A percentile compares a stretch with the other conserved stretches of the same genome.
Evolutionary conservation across 2,329 filamentous ascomycete genomes (phyloP).

Genomic region (Pseudogymnoascus sp.): DNA sequence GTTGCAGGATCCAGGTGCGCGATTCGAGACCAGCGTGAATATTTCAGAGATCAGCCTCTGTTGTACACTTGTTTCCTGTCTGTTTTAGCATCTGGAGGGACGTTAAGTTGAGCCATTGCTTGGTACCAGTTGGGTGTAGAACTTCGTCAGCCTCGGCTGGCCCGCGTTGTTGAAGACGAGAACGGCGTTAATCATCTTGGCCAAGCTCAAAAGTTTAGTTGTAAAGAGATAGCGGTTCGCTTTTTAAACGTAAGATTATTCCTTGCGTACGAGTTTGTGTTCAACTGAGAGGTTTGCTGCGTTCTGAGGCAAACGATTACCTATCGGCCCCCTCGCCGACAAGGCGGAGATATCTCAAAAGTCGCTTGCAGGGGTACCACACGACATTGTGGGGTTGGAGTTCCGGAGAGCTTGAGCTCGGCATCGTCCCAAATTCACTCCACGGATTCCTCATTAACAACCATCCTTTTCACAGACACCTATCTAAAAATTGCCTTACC

Average conservation of each 20-base stretch:
- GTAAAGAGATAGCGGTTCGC: not conserved
- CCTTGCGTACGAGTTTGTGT: not conserved
- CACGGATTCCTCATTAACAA: not conserved
- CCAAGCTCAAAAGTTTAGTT: not conserved
- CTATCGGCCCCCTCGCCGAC: not conserved
- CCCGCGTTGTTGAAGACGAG: slow-evolving; percentile 98
- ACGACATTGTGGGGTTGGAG: slow-evolving; percentile 5
- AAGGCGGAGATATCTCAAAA: slow-evolving; percentile 8
- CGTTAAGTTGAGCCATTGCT: not conserved
- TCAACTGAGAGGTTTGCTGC: not conserved
- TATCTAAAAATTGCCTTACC: not conserved
- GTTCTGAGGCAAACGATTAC: not conserved
- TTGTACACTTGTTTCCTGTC: slow-evolving; percentile 89
- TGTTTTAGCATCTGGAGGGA: slow-evolving; percentile 11
- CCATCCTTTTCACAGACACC: not conserved
- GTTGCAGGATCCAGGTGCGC: slow-evolving; percentile 88
- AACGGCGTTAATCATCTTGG: slow-evolving; percentile 91
- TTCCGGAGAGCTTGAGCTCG: not conserved
- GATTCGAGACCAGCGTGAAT: slow-evolving; percentile 88
- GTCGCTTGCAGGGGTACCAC: slow-evolving; percentile 6
- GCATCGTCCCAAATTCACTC: not conserved
- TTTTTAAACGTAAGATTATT: not conserved
- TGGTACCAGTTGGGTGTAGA: slow-evolving; percentile 89
- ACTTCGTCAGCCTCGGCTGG: slow-evolving; percentile 92
- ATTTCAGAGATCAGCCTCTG: slow-evolving; percentile 96